Evolutionary conservation across 2,329 filamentous ascomycete genomes (phyloP).

Genomic region (Phialemoniopsis sp.): DNA sequence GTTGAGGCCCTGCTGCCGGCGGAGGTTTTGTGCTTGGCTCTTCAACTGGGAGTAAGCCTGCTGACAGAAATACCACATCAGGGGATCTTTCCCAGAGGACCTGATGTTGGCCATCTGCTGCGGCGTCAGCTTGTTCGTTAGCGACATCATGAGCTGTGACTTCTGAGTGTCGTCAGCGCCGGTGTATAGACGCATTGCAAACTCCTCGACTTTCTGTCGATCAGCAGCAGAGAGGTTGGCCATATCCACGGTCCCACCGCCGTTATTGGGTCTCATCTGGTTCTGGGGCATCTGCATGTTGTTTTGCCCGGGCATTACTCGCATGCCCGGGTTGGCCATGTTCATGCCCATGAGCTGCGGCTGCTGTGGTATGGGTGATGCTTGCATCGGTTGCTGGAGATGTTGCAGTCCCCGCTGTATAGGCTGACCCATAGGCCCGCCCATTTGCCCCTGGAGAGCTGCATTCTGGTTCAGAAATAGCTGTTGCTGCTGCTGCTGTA

Average conservation of each 20-base stretch:
- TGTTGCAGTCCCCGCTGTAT: conserved; percentile 52
- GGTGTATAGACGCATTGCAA: conserved; percentile 35
- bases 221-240: conserved; percentile 37
- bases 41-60: conserved; percentile 24
- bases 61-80: conserved; percentile 44
- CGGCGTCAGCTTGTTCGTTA: conserved; percentile 30
- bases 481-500: conserved; percentile 29
- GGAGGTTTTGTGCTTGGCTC: conserved; percentile 12
- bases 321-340: conserved; percentile 34
- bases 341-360: conserved; percentile 30
- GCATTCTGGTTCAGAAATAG: conserved; percentile 47
- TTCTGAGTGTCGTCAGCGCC: conserved; percentile 40
- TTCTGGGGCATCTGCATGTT: conserved; percentile 28
- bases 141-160: conserved; percentile 29
- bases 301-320: no score
- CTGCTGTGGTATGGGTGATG: conserved; percentile 46
- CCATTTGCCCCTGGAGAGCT: conserved; percentile 43
- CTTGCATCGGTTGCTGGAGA: conserved; percentile 56
- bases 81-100: conserved; percentile 41
- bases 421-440: conserved; percentile 41
- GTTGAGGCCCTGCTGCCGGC: conserved; percentile 19
- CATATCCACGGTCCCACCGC: conserved; percentile 25
- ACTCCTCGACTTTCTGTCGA: conserved; percentile 36
- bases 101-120: conserved; percentile 39
- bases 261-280: conserved; percentile 23